Base-by-base conservation (phyloP, 2,329 filamentous ascomycete species). In the Arthrobotrys conoides region DNA sequence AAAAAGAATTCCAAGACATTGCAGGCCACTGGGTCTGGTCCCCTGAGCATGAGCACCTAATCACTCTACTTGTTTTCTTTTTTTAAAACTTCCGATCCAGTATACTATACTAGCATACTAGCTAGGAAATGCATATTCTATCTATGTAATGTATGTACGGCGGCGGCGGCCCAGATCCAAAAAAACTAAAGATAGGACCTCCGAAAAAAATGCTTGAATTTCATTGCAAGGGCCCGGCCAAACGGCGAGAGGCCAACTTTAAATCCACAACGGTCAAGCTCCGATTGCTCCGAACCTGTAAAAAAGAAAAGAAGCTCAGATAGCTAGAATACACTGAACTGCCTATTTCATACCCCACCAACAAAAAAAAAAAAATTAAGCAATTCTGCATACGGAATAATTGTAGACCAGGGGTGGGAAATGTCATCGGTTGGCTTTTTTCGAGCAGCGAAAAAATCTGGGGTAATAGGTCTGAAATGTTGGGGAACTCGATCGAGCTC, bases 181-280 rank as follows among this genome's bases (percentile, higher is more conserved):
- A 44, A 18, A 36, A 22, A 14, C 57, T 44, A 61, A 36, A 53
- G 53, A 55, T 59, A 53, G 66, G 22, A 53, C 38, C 38, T 12
- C 12, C 33, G 36, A 59, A 73, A 41, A 59, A 73, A 41, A 64
- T 24, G 48, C 57, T 53, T 57, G 63, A 57, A n/a, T n/a, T n/a
- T n/a, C n/a, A n/a, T n/a, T n/a, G n/a, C n/a, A 67, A 59, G 57
- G 68, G 51, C 46, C 75, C 75, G 75, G 75, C 75, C 75, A 61
- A 48, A 78, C 75, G 68, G 68, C 75, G 68, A 61, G 75, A 57
- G 33, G 22, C 48, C 51, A 71, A 71, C 61, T 57, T 57, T 64
- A 68, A 72, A 67, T 53, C 41, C 68, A 51, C 75, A 72, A 68
- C 75, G 75, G 75, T 46, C 75, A 72, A 64, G 63, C 63, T 69